A percentile compares a stretch with the other conserved stretches of the same genome.
Conservation (phyloP, 2,329 filamentous ascomycete species). For the Venturiaceae sp. region DNA sequence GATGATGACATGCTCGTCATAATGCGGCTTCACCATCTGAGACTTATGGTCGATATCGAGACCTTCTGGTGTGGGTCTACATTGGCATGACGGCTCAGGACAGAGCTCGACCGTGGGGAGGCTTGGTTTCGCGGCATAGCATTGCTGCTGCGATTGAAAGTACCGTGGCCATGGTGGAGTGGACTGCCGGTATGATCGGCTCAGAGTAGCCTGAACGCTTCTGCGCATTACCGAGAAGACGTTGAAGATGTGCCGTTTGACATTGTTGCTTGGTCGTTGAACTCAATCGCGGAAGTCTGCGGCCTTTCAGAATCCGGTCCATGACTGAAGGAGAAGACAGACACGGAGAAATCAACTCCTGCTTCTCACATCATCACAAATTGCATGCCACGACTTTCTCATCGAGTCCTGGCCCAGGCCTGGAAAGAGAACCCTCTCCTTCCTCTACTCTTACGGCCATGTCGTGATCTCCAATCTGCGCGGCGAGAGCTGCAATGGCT, state of each 20-base stretch:
- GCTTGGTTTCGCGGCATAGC: constrained; percentile 11
- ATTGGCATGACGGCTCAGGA: constrained; percentile 67
- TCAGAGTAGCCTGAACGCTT: background rate
- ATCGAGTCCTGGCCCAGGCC: constrained; percentile 46
- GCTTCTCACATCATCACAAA: background rate
- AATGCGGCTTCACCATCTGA: constrained; percentile 63
- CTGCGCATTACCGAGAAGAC: background rate
- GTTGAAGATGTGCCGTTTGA: background rate
- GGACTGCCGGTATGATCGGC: background rate
- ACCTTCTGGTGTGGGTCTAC: constrained; percentile 54
- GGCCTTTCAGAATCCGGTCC: background rate
- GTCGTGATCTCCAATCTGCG: constrained; percentile 53
- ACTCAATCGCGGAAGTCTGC: background rate
- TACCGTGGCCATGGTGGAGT: background rate
- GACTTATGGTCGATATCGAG: constrained; percentile 66
- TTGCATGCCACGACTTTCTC: constrained; percentile 46
- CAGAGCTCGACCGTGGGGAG: constrained; percentile 47
- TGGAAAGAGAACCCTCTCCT: constrained; percentile 45
- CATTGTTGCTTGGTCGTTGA: background rate
- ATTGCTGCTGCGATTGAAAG: background rate
- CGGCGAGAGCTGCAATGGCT: constrained; percentile 67
- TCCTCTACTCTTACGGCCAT: constrained; percentile 51
- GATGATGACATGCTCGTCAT: constrained; percentile 74
- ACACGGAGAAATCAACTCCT: too few species aligned
- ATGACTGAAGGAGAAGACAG: too few species aligned